A percentile compares a stretch with the other conserved stretches of the same genome.
phyloP scores from a whole-genome alignment of 2,329 filamentous ascomycete species.

The Exophiala dermatitidis region DNA sequence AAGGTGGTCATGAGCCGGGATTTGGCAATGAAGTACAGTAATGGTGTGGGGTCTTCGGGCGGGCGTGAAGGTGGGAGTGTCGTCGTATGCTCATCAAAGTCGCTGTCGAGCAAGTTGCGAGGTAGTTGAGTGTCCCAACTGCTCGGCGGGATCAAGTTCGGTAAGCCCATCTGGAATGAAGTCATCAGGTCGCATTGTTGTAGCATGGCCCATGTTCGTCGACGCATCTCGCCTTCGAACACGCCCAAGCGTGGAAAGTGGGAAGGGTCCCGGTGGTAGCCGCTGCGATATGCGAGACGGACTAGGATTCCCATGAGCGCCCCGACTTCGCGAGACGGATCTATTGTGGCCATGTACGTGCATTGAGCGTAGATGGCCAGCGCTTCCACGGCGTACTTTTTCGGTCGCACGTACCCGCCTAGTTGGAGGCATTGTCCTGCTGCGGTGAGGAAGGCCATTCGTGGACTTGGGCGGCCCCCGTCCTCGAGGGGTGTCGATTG shows the following conservation, averaged over 20 bases:
- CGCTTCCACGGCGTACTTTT: constrained; percentile 26
- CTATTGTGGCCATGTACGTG: constrained; percentile 46
- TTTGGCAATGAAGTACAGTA: constrained; percentile 32
- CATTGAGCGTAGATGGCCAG: constrained; percentile 43
- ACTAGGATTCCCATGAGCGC: constrained; percentile 50
- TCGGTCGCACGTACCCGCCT: constrained; percentile 35
- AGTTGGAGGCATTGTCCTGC: constrained; percentile 49
- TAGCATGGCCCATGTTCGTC: constrained; percentile 37
- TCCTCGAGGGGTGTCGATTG: constrained; percentile 35
- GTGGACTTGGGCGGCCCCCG: constrained; percentile 38
- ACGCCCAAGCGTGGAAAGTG: constrained; percentile 49
- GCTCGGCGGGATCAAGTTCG: constrained; percentile 53
- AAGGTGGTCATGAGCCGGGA: constrained; percentile 28
- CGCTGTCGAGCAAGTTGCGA: constrained; percentile 54
- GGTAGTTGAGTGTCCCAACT: constrained; percentile 55
- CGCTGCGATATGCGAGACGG: constrained; percentile 55
- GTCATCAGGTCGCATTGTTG: constrained; percentile 54
- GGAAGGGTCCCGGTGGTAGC: constrained; percentile 49
- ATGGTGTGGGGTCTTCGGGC: constrained; percentile 38
- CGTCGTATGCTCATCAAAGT: constrained; percentile 47
- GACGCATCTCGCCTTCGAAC: constrained; percentile 50
- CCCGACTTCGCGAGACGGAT: constrained; percentile 49
- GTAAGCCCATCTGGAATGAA: constrained; percentile 58
- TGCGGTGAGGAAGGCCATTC: constrained; percentile 30
- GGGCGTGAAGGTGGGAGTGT: constrained; percentile 50